Conservation (phyloP, 2,329 filamentous ascomycete genomes). For the Fusarium buharicum region DNA sequence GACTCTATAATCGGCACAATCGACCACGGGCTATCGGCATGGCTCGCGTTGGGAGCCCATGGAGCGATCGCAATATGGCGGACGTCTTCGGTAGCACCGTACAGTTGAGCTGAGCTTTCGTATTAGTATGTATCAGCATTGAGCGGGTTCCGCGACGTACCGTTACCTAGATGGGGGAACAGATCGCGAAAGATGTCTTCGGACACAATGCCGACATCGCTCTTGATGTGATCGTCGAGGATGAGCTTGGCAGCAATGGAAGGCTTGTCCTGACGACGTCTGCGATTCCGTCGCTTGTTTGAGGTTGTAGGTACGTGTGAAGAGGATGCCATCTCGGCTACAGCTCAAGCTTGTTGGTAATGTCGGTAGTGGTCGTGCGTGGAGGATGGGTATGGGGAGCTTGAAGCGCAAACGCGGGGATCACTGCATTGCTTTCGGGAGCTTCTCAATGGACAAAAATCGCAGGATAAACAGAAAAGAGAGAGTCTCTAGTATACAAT, state of each 20-base stretch:
- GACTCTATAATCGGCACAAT: conserved; percentile 79
- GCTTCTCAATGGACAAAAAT: conserved; percentile 8
- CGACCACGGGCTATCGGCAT: conserved; percentile 80
- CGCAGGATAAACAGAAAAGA: background rate
- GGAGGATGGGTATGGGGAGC: conserved; percentile 18
- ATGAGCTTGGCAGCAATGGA: conserved; percentile 82
- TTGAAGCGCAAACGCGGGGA: conserved; percentile 34
- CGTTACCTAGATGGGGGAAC: conserved; percentile 70
- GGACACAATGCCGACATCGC: conserved; percentile 86
- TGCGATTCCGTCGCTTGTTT: conserved; percentile 58
- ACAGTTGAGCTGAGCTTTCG: conserved; percentile 14
- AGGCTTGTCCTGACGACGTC: conserved; percentile 74
- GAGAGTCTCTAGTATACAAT: conserved; percentile 9
- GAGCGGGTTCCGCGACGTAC: conserved; percentile 54
- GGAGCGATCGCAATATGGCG: conserved; percentile 78
- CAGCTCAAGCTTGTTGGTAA: background rate
- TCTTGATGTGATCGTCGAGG: conserved; percentile 85
- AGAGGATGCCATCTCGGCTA: conserved; percentile 46
- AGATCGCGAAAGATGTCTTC: conserved; percentile 86
- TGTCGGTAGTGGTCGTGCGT: conserved; percentile 5
- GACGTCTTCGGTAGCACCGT: conserved; percentile 51
- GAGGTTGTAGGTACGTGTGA: conserved; percentile 42
- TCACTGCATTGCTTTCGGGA: conserved; percentile 28
- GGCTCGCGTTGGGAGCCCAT: conserved; percentile 69
- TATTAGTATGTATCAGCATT: conserved; percentile 2